Evolutionary conservation across 495 filamentous ascomycete genomes (phyloP), one percentile per base, ranked within the genome.

Genomic region (Aspergillus conjunctus): DNA sequence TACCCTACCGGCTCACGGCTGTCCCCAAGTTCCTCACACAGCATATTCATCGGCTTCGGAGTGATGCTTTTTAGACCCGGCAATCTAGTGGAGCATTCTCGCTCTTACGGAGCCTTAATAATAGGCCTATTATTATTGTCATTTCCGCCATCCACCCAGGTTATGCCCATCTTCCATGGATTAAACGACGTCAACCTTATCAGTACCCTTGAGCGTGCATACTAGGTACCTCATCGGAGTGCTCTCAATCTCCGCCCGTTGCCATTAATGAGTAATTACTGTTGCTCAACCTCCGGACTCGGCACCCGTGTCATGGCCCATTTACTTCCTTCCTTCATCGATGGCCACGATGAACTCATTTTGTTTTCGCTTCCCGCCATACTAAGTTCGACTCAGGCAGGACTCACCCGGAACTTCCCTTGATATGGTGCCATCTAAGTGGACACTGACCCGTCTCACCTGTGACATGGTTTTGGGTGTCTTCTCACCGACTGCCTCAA

Each of bases 401-500:
- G 18, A 50, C 33, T 45, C 17, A 18, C 33, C 58, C 48, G 54
- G 58, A 57, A 49, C 46, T 33, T 51, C 30, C 54, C 52, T 57
- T 15, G 34, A 61, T 56, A 54, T 60, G 62, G 58, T 46, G 52
- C 58, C 62, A 65, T 60, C 50, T 22, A 11, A 54, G 43, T 61
- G 58, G 62, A 54, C 53, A 26, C 26, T n/a, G 26, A 26, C 26
- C 52, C 58, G 58, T 65, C 62, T 45, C 58, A 65, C 45, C n/a
- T 51, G 6, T 54, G 15, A 30, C 51, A 51, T 26, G 52, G 18
- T 34, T 45, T 54, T 31, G n/a, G n/a, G 6, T 48, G 44, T 20
- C 15, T 17, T 46, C 15, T 46, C 15, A 20, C 18, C 14, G 34
- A 37, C 34, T 14, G 14, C 34, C 15, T 41, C 37, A 11, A 11